A percentile compares a stretch with the other conserved stretches of the same genome.
Evolutionary conservation across 106 monocot species (phyloP).

Genomic region (Platanthera zijinensis): DNA sequence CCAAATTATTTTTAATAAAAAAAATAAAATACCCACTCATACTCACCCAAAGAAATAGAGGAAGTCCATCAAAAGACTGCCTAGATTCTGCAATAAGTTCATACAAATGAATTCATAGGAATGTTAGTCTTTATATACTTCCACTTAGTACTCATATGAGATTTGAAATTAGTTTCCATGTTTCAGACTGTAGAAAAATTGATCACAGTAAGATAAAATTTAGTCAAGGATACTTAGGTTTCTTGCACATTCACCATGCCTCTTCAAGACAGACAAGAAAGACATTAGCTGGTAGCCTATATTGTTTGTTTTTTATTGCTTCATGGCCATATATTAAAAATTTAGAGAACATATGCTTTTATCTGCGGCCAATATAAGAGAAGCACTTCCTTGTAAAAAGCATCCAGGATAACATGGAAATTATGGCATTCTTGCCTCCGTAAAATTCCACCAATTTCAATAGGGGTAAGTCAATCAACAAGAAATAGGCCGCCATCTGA

Average conservation of each 20-base stretch:
- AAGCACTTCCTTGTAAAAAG: not conserved
- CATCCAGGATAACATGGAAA: not conserved
- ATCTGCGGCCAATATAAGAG: not conserved
- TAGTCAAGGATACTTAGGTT: not conserved
- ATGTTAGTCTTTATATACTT: not conserved
- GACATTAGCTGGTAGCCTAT: not conserved
- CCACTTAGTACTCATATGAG: not conserved
- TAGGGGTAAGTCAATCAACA: not conserved
- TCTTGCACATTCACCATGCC: not conserved
- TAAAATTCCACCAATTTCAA: not conserved
- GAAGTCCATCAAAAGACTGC: conserved; percentile 91
- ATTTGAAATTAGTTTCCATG: not conserved
- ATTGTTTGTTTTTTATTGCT: not conserved
- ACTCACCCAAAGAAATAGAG: conserved; percentile 96
- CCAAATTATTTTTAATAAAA: not conserved
- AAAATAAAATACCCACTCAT: not conserved
- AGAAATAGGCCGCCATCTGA: too few relatives aligned
- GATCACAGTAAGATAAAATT: not conserved
- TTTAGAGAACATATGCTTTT: not conserved
- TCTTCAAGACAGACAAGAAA: not conserved
- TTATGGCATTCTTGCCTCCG: not conserved
- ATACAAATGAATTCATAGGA: not conserved
- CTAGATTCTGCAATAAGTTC: conserved; percentile 69
- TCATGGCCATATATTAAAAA: not conserved
- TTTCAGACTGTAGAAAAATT: not conserved